Conservation (phyloP, 805 yeast genomes). For the Starmerella gropengiesseri region DNA sequence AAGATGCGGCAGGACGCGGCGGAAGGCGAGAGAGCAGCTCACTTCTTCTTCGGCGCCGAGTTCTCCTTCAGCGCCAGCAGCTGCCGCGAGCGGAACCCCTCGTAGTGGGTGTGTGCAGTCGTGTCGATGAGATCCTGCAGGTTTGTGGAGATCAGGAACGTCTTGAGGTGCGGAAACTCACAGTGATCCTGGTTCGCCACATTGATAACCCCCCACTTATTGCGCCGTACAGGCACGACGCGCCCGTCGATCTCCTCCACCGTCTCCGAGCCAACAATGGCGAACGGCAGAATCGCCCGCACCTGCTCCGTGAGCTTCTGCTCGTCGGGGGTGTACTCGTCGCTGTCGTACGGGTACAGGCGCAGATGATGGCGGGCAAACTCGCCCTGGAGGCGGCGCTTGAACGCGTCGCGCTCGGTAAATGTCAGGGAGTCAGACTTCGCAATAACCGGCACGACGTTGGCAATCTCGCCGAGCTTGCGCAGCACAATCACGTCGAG, state of each 20-base stretch:
- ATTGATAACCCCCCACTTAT: slow-evolving; percentile 87
- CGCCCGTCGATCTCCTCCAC: slow-evolving; percentile 68
- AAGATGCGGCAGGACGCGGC: too few species aligned
- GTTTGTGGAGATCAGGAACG: slow-evolving; percentile 89
- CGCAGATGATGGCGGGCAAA: slow-evolving; percentile 60
- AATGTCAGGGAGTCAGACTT: slow-evolving; percentile 83
- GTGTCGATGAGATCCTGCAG: slow-evolving; percentile 92
- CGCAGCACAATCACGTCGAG: slow-evolving; percentile 74
- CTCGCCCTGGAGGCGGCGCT: slow-evolving; percentile 62
- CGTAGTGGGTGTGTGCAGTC: slow-evolving; percentile 79
- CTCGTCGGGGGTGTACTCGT: slow-evolving; percentile 36
- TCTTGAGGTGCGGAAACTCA: slow-evolving; percentile 89
- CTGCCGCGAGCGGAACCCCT: slow-evolving; percentile 86
- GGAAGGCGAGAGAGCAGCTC: too few species aligned
- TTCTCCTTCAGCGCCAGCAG: slow-evolving; percentile 87
- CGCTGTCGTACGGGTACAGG: slow-evolving; percentile 66
- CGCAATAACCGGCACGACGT: slow-evolving; percentile 91
- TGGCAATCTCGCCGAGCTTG: slow-evolving; percentile 78
- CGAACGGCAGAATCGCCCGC: slow-evolving; percentile 59
- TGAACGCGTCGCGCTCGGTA: slow-evolving; percentile 70
- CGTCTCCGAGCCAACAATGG: slow-evolving; percentile 82
- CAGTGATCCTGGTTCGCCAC: slow-evolving; percentile 92
- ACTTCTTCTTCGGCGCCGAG: slow-evolving; percentile 25
- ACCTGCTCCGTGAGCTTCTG: slow-evolving; percentile 28
- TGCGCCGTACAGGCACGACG: slow-evolving; percentile 77